Base-by-base conservation (phyloP, 768 basidiomycete species). In the Pholiota conissans region DNA sequence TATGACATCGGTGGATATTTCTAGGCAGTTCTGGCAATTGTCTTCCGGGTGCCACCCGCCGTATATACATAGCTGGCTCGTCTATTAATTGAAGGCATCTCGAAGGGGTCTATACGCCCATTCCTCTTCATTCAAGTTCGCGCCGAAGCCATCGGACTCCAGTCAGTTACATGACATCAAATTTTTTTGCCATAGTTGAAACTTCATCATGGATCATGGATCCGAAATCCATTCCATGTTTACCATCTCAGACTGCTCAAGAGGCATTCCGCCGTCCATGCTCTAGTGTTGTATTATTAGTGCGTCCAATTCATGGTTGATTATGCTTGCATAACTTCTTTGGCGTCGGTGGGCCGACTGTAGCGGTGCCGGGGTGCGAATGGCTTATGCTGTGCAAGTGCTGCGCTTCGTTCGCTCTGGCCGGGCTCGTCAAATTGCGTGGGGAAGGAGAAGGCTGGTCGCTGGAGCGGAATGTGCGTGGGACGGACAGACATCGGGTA, bases 1-100 rank as follows among this genome's bases (percentile, higher is more conserved):
- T 45, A 57, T 60, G 59, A 28, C 56, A 45, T 56, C 49, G 60
- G 53, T 56, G 37, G 39, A 47, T 60, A 57, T 56, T 56, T 39
- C 45, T 61, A 42, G 51, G 51, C 60, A 34, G 55, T 58, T 58
- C 63, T 45, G 53, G 53, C 29, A 54, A 54, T 54, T 42, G 32
- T 24, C 51, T 40, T 54, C 30, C 30, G 13, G 4, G 42, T 18
- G 20, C 20, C 18, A 2, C 9, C 42, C 37, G n/a, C 20, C 40
- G 40, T 45, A 37, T 35, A 20, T 52, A 54, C 28, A 53, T 53
- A 32, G 28, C 30, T 54, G 53, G 7, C 42, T 54, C 53, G 24
- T 45, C 40, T 42, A 45, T 54, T 54, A 54, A 54, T 54, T 54
- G 40, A 34, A 29, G 22, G 26, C 39, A 40, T 52, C 37, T 52